Evolutionary conservation across 768 basidiomycete genomes (phyloP), one percentile per base, ranked within the genome.

Genomic region (Mycena epipterygia): DNA sequence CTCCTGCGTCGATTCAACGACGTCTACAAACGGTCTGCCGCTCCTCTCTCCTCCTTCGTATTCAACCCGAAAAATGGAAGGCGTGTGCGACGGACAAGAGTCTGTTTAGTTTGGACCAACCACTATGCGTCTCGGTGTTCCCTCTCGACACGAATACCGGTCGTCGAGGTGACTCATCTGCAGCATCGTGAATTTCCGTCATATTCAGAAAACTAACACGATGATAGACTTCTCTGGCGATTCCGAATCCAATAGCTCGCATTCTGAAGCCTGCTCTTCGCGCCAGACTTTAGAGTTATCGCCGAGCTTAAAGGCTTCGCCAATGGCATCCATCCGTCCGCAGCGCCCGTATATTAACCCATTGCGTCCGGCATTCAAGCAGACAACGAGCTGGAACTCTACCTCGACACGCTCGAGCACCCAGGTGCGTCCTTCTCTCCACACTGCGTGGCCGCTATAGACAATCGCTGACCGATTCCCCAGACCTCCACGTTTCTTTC

Each of bases 401-500:
- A 65, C 61, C 41, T 39, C 71, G 44, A 52, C 66, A 6, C 61
- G 67, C 23, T 39, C 58, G 21, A 57, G 29, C 55, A 48, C 70
- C 14, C 64, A 67, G 62, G 67, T 68, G 62, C 51, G 67, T 64
- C 16, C 46, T 48, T 57, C 35, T 37, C 12, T 51, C 37, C 55
- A 46, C 55, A 25, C 25, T 52, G 39, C 17, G 14, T 2, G 51
- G 27, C 39, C 21, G 21, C 13, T n/a, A 14, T 33, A 33, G 29
- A 21, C 16, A 51, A n/a, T 41, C 12, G 49, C 37, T 52, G 17
- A 8, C 21, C 32, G 12, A 44, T 35, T 1, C 7, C 25, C n/a
- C 66, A 68, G 66, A 63, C 5, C 58, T 68, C 12, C 72, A 69
- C 67, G 72, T 73, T 41, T 73, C 72, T 37, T 73, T 73, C 55